Percentiles rank a stretch among this genome's conserved stretches.
Evolutionary conservation across 208 protist genomes (phyloP).

Genomic region (Sergeia podlipaevii): DNA sequence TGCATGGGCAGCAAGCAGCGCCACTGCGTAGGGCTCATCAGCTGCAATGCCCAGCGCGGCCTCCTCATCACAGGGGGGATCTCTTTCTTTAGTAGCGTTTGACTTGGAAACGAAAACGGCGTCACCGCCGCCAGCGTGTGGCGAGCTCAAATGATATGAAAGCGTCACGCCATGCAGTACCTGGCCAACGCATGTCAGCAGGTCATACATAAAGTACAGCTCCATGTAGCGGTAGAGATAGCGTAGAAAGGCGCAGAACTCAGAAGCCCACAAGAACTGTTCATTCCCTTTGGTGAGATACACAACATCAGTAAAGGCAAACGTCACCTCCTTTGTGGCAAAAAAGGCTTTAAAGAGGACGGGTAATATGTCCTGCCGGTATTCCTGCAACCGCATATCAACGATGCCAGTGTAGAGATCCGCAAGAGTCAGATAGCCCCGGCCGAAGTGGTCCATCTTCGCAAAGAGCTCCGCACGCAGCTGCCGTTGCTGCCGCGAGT

Average conservation of each 20-base stretch:
- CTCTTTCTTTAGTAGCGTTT: neutral
- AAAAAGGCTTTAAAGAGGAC: constrained; percentile 41
- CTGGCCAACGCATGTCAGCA: constrained; percentile 35
- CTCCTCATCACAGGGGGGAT: neutral
- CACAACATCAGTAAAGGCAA: constrained; percentile 16
- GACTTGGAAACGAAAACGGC: neutral
- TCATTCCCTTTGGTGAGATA: constrained; percentile 36
- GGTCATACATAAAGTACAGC: constrained; percentile 82
- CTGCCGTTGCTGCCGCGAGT: constrained; percentile 34
- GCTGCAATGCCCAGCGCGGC: constrained; percentile 18
- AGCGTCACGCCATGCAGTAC: constrained; percentile 22
- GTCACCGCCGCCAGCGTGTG: constrained; percentile 7
- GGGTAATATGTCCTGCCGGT: constrained; percentile 40
- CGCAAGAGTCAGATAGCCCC: constrained; percentile 30
- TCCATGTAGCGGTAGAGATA: constrained; percentile 77
- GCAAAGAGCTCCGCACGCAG: constrained; percentile 35
- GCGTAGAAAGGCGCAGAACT: constrained; percentile 53
- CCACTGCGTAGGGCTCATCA: constrained; percentile 20
- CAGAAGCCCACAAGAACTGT: constrained; percentile 32
- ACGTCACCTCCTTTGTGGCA: constrained; percentile 39
- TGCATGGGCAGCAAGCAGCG: constrained; percentile 14
- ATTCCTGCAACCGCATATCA: constrained; percentile 41
- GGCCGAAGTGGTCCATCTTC: constrained; percentile 28
- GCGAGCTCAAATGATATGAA: constrained; percentile 3
- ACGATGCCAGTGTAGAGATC: constrained; percentile 36